Percentiles rank a stretch among this genome's conserved stretches.
phyloP scores from a whole-genome alignment of 1,139 yeast species.

The Yamadazyma pseudoaaseri region DNA sequence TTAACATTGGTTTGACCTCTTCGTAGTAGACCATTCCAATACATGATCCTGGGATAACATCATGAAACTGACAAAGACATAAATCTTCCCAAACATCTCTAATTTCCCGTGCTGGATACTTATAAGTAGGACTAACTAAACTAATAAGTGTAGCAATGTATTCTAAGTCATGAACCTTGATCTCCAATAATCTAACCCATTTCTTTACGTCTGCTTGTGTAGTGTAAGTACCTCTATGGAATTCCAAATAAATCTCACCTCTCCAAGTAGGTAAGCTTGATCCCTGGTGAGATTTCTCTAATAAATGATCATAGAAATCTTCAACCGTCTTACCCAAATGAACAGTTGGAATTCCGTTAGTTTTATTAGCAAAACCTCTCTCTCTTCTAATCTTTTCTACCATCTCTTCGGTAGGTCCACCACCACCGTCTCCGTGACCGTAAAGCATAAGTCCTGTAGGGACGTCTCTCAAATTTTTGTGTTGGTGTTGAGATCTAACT shows the following conservation, averaged over 20 bases:
- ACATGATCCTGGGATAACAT: conserved; percentile 94
- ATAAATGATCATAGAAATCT: conserved; percentile 70
- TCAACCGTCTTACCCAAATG: conserved; percentile 75
- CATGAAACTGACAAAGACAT: conserved; percentile 91
- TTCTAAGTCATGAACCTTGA: conserved; percentile 82
- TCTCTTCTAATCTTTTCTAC: conserved; percentile 87
- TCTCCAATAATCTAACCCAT: conserved; percentile 76
- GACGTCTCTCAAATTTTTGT: conserved; percentile 77
- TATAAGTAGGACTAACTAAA: conserved; percentile 47
- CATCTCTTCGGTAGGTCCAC: conserved; percentile 95
- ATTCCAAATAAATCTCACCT: conserved; percentile 92
- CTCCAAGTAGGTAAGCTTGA: conserved; percentile 76
- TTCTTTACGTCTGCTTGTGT: conserved; percentile 86
- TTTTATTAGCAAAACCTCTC: conserved; percentile 80
- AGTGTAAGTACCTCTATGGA: conserved; percentile 96
- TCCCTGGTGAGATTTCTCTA: conserved; percentile 65
- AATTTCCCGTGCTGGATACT: conserved; percentile 69
- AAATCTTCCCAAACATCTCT: conserved; percentile 83
- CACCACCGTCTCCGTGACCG: conserved; percentile 98
- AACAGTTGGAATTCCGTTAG: conserved; percentile 79
- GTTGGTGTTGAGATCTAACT: conserved; percentile 71
- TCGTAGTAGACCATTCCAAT: conserved; percentile 91
- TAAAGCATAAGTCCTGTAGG: conserved; percentile 79
- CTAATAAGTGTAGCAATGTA: conserved; percentile 77
- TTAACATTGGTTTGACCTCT: conserved; percentile 84